Conservation (phyloP, 257 asterid genomes). For the Paulownia fortunei region DNA sequence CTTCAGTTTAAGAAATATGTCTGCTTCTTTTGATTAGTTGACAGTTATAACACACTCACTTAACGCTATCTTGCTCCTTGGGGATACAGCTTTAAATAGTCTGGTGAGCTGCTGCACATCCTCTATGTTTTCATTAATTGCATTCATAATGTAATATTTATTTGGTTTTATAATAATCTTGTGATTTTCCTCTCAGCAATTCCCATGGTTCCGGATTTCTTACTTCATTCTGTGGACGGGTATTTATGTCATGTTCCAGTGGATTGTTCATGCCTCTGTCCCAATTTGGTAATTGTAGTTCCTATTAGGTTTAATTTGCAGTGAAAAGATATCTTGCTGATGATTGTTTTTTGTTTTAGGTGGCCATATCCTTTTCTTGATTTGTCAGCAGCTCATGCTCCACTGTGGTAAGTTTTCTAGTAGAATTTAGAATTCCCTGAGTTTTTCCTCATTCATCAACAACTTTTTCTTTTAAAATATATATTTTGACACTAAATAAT, state of each 20-base stretch:
- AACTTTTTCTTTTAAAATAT: not conserved
- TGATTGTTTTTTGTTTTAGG: slow-evolving; percentile 54
- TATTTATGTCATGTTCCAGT: slow-evolving; percentile 80
- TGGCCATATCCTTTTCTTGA: slow-evolving; percentile 99
- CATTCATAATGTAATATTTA: not conserved
- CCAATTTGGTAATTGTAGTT: slow-evolving; percentile 57
- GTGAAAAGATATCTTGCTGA: slow-evolving; percentile 18
- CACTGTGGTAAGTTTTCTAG: slow-evolving; percentile 64
- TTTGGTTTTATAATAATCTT: slow-evolving; percentile 10
- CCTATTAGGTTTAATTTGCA: not conserved
- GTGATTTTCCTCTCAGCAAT: slow-evolving; percentile 55
- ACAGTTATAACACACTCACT: slow-evolving; percentile 89
- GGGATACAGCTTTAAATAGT: slow-evolving; percentile 77
- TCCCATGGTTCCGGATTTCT: slow-evolving; percentile 82
- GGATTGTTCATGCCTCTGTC: slow-evolving; percentile 76
- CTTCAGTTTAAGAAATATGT: slow-evolving; percentile 16
- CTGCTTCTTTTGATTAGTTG: slow-evolving; percentile 59
- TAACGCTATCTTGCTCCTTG: slow-evolving; percentile 72
- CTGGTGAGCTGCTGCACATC: slow-evolving; percentile 62
- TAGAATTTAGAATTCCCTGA: not conserved
- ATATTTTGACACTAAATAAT: not conserved
- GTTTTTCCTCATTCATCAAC: not conserved
- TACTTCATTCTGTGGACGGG: slow-evolving; percentile 82
- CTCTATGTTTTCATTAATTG: slow-evolving; percentile 22
- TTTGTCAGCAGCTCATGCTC: slow-evolving; percentile 57